phyloP scores from a whole-genome alignment of 495 filamentous ascomycete genomes.

The Tricharina praecox region DNA sequence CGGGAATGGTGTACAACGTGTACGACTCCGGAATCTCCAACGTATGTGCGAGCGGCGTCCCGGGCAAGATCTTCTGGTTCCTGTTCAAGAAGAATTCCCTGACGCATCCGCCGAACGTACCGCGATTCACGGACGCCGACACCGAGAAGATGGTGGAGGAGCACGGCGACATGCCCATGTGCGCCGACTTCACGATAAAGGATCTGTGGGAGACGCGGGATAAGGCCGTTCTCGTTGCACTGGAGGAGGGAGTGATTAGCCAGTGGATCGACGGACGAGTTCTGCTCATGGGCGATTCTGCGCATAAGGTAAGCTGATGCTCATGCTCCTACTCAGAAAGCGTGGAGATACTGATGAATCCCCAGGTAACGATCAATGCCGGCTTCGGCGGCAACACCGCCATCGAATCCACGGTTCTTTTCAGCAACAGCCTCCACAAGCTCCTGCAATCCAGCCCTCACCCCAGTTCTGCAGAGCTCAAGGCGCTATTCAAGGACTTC shows the following conservation, averaged over 20 bases:
- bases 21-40: conserved; percentile 4
- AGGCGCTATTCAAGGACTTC: not conserved
- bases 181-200: conserved; percentile 19
- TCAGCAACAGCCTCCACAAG: conserved; percentile 21
- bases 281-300: conserved; percentile 27
- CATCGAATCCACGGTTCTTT: conserved; percentile 25
- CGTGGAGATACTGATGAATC: not conserved
- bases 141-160: conserved; percentile 24
- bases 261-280: conserved; percentile 25
- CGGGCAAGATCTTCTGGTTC: conserved; percentile 11
- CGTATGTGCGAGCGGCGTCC: not conserved
- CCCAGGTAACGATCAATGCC: conserved; percentile 15
- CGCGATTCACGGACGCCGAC: not conserved
- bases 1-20: not conserved
- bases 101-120: not conserved
- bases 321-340: too few species aligned
- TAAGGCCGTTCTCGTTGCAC: conserved; percentile 9
- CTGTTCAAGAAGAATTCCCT: conserved; percentile 22
- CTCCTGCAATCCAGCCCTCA: not conserved
- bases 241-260: conserved; percentile 28
- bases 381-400: conserved; percentile 29
- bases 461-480: not conserved
- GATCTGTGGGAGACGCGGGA: conserved; percentile 24
- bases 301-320: conserved; percentile 29
- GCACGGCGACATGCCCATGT: conserved; percentile 16